Evolutionary conservation across 768 basidiomycete genomes (phyloP).

Genomic region (Pleurotus tuber-regium): DNA sequence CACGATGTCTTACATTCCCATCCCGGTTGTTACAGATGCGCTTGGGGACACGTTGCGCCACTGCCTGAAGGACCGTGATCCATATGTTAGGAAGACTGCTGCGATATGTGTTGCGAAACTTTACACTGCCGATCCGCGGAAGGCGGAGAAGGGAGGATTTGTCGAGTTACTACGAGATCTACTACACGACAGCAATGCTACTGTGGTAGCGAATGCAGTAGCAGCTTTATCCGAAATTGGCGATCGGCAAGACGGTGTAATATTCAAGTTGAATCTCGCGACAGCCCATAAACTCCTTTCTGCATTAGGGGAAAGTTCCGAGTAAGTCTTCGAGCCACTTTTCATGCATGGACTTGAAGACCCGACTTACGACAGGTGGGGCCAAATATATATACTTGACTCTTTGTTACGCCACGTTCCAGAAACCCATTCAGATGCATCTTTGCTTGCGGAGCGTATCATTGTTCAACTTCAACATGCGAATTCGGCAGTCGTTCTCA

Average conservation of each 20-base stretch:
- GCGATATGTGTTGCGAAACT: constrained; percentile 97
- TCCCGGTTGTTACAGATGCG: constrained; percentile 82
- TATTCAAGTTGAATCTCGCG: constrained; percentile 83
- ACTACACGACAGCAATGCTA: constrained; percentile 91
- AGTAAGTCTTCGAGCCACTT: constrained; percentile 55
- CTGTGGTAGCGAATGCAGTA: constrained; percentile 96
- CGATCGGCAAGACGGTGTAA: constrained; percentile 91
- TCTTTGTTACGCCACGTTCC: constrained; percentile 94
- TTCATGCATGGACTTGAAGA: constrained; percentile 4
- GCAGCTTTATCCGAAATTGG: constrained; percentile 97
- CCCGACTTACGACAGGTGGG: constrained; percentile 68
- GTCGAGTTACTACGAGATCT: constrained; percentile 89
- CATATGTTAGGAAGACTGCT: constrained; percentile 98
- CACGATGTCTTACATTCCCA: constrained; percentile 98
- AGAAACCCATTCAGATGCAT: constrained; percentile 81
- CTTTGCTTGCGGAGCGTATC: constrained; percentile 93
- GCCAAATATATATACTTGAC: constrained; percentile 97
- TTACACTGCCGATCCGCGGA: constrained; percentile 82
- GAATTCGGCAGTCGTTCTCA: constrained; percentile 99
- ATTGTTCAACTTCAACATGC: constrained; percentile 93
- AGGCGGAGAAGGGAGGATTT: constrained; percentile 87
- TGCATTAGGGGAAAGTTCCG: constrained; percentile 93
- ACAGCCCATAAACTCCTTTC: constrained; percentile 88
- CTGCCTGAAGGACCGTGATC: constrained; percentile 90
- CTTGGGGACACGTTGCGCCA: constrained; percentile 89